Evolutionary conservation across 768 basidiomycete species (phyloP).

Genomic region (Boletus vermiculosoides): DNA sequence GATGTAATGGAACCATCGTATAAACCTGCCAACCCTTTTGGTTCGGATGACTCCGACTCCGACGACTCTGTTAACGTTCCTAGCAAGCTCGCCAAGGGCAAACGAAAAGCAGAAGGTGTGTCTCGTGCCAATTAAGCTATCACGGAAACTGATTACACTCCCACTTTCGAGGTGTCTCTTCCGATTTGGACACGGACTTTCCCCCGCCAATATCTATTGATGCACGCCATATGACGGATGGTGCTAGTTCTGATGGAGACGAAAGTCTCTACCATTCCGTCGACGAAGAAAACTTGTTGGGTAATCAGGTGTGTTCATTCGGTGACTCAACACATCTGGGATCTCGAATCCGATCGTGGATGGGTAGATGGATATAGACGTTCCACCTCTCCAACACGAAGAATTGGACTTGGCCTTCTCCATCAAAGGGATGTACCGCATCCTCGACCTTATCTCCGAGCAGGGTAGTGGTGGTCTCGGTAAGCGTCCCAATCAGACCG

Average conservation of each 20-base stretch:
- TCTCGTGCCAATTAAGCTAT: neutral
- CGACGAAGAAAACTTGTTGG: slow-evolving; percentile 1
- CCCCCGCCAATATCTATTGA: neutral
- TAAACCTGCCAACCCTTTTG: too few relatives aligned
- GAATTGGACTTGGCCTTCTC: slow-evolving; percentile 25
- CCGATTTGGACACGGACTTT: slow-evolving; percentile 8
- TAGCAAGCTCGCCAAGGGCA: slow-evolving; percentile 18
- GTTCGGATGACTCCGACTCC: neutral
- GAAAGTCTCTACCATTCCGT: slow-evolving; percentile 11
- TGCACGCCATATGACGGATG: neutral
- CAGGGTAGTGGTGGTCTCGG: slow-evolving; percentile 52
- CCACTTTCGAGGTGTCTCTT: neutral
- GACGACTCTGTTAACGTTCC: neutral
- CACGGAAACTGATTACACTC: neutral
- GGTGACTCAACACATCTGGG: too few relatives aligned
- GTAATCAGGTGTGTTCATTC: slow-evolving; percentile 12
- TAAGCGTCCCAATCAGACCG: slow-evolving; percentile 16
- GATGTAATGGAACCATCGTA: too few relatives aligned
- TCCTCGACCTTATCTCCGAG: slow-evolving; percentile 55
- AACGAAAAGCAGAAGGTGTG: slow-evolving; percentile 19
- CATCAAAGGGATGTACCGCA: slow-evolving; percentile 49
- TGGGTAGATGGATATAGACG: slow-evolving; percentile 22
- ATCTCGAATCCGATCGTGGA: neutral
- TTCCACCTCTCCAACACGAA: slow-evolving; percentile 1
- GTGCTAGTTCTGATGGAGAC: neutral